phyloP scores from a whole-genome alignment of 768 basidiomycete genomes.

The Gloeophyllum trabeum region DNA sequence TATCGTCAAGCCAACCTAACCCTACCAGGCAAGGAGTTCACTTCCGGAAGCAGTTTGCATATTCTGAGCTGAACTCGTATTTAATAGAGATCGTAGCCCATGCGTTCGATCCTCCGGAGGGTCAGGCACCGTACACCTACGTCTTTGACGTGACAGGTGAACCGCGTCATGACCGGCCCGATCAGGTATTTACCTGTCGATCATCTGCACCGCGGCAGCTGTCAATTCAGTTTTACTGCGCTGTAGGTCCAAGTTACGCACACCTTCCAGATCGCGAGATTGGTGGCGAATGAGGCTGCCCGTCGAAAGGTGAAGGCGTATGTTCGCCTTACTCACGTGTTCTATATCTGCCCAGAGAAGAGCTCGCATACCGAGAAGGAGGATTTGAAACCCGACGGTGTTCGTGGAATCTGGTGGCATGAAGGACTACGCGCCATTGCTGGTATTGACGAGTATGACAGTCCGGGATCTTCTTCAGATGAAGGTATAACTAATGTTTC shows the following conservation, averaged over 20 bases:
- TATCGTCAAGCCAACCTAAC: slow-evolving; percentile 79
- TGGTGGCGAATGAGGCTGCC: slow-evolving; percentile 71
- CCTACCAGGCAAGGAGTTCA: slow-evolving; percentile 40
- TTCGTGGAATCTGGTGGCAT: slow-evolving; percentile 81
- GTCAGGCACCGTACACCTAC: slow-evolving; percentile 59
- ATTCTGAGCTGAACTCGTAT: not conserved
- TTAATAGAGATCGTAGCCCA: slow-evolving; percentile 56
- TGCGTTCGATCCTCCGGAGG: slow-evolving; percentile 62
- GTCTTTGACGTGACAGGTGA: slow-evolving; percentile 86
- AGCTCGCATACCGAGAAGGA: slow-evolving; percentile 59
- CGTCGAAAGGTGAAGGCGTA: slow-evolving; percentile 70
- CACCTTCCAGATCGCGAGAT: slow-evolving; percentile 57
- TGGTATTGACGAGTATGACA: slow-evolving; percentile 51
- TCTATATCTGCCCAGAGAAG: slow-evolving; percentile 67
- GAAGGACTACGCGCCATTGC: slow-evolving; percentile 69
- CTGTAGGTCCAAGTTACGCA: slow-evolving; percentile 65
- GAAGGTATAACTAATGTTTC: slow-evolving; percentile 1
- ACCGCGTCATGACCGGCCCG: slow-evolving; percentile 60
- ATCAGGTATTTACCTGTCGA: slow-evolving; percentile 41
- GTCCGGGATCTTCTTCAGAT: slow-evolving; percentile 3
- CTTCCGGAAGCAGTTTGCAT: not conserved
- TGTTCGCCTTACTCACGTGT: slow-evolving; percentile 66
- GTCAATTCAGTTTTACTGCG: not conserved
- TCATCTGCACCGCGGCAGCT: not conserved
- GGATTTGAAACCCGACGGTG: slow-evolving; percentile 57